Conservation (phyloP, 352 stramenopile species). For the Blastocystis sp. region DNA sequence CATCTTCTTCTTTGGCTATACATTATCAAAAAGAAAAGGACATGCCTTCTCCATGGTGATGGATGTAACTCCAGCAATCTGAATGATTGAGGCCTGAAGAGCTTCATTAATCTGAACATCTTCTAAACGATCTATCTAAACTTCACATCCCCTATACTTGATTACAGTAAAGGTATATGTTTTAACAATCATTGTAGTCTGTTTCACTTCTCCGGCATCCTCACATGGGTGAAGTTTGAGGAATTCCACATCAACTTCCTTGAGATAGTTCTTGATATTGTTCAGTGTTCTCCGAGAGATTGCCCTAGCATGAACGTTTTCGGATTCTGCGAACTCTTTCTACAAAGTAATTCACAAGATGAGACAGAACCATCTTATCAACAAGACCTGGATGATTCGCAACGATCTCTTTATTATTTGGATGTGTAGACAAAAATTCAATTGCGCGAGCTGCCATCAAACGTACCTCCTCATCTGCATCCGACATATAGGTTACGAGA, state of each 20-base stretch:
- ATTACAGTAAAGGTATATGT: conserved; percentile 53
- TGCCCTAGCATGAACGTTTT: conserved; percentile 39
- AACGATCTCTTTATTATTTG: conserved; percentile 26
- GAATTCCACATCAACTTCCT: conserved; percentile 22
- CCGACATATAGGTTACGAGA: conserved; percentile 43
- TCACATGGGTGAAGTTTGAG: conserved; percentile 27
- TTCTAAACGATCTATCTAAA: background rate
- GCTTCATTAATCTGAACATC: background rate
- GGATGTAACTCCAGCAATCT: conserved; percentile 49
- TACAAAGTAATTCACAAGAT: background rate
- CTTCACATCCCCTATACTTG: background rate
- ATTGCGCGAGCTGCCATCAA: conserved; percentile 43
- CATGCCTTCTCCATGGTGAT: conserved; percentile 45
- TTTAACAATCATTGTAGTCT: conserved; percentile 10
- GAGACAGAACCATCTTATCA: conserved; percentile 29
- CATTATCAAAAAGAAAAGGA: background rate
- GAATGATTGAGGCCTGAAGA: conserved; percentile 25
- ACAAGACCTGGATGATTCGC: conserved; percentile 4
- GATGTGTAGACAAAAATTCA: conserved; percentile 65
- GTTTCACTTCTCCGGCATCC: background rate
- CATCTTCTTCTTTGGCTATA: conserved; percentile 54
- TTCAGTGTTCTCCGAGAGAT: conserved; percentile 62
- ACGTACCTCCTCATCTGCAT: conserved; percentile 40
- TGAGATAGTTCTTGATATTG: conserved; percentile 43
- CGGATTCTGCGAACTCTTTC: conserved; percentile 50